These are phyloP conservation scores for Scedosporium dehoogii DNA, from an alignment of 2,329 filamentous ascomycete genomes.

Conservation along the genomic window DNA sequence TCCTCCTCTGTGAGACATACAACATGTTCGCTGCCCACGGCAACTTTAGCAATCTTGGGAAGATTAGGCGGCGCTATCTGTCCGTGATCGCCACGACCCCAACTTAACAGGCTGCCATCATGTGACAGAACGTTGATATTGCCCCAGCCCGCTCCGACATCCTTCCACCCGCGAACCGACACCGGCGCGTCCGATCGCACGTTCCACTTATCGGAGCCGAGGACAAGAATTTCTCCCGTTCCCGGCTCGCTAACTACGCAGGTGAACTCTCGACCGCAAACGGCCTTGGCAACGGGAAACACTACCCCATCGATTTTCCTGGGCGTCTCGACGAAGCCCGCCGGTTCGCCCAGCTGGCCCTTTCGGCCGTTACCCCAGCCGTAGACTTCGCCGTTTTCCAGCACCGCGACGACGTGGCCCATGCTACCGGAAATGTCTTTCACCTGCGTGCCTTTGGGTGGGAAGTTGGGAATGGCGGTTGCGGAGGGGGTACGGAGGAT, in stretches of 20 bases:
- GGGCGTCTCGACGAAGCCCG: slow-evolving; percentile 46
- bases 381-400: slow-evolving; percentile 67
- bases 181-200: slow-evolving; percentile 48
- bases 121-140: slow-evolving; percentile 60
- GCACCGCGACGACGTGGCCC: slow-evolving; percentile 64
- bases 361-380: slow-evolving; percentile 87
- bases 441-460: slow-evolving; percentile 47
- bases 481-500: slow-evolving; percentile 38
- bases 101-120: slow-evolving; percentile 54
- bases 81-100: slow-evolving; percentile 80
- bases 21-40: slow-evolving; percentile 84
- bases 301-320: slow-evolving; percentile 45
- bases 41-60: slow-evolving; percentile 51
- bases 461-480: slow-evolving; percentile 50
- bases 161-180: slow-evolving; percentile 47
- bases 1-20: slow-evolving; percentile 53
- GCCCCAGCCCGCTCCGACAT: slow-evolving; percentile 73
- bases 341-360: slow-evolving; percentile 63
- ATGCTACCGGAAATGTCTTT: slow-evolving; percentile 62
- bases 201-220: slow-evolving; percentile 69
- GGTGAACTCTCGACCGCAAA: slow-evolving; percentile 81
- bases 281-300: slow-evolving; percentile 57
- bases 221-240: slow-evolving; percentile 50
- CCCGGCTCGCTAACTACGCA: slow-evolving; percentile 51
- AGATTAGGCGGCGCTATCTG: slow-evolving; percentile 60